phyloP scores from a whole-genome alignment of 2,329 filamentous ascomycete genomes.

The Diaporthe velutina region DNA sequence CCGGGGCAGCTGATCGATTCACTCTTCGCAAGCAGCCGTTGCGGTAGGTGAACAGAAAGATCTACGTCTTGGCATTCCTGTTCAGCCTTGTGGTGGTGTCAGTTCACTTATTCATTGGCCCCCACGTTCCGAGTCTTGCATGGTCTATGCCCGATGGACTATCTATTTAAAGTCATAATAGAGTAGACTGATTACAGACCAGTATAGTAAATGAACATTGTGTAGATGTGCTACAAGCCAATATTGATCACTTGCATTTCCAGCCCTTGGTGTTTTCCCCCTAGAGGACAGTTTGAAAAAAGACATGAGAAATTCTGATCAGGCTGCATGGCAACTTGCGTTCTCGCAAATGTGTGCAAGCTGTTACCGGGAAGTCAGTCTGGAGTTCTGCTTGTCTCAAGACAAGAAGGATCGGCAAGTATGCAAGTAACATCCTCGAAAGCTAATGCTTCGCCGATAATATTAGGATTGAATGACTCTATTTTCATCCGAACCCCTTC shows the following conservation, averaged over 20 bases:
- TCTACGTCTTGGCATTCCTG: background rate
- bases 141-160: background rate
- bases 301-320: too few relatives aligned
- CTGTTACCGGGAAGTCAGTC: background rate
- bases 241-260: background rate
- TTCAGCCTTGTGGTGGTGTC: background rate
- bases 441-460: background rate
- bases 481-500: background rate
- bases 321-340: background rate
- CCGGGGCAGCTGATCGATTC: background rate
- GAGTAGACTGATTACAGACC: background rate
- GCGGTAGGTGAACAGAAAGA: background rate
- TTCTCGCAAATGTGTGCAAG: background rate
- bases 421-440: background rate
- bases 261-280: too few relatives aligned
- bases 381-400: background rate
- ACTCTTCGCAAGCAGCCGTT: too few relatives aligned
- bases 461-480: background rate
- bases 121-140: background rate
- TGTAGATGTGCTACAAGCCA: background rate
- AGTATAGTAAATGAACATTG: background rate
- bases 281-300: background rate
- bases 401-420: background rate
- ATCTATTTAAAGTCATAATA: slow-evolving; percentile 8
- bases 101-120: background rate